Percentiles rank a stretch among this genome's conserved stretches.
These are phyloP conservation scores for Penicillium sp. DNA, from an alignment of 2,329 filamentous ascomycete species.

Conservation along the genomic window DNA sequence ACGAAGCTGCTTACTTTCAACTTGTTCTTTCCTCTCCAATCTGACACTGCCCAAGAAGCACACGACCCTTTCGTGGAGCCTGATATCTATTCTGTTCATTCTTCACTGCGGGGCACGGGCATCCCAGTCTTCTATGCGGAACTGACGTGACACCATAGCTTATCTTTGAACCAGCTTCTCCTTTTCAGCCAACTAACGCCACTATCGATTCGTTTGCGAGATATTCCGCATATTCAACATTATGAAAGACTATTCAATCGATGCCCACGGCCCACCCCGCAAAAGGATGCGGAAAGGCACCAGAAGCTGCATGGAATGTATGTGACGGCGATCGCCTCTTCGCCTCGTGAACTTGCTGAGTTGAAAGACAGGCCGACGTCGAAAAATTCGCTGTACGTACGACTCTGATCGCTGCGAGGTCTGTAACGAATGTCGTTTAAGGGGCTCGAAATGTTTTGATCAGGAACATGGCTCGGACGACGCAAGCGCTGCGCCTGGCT, in stretches of 20 bases:
- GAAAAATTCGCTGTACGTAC: slow-evolving; percentile 47
- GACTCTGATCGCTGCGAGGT: slow-evolving; percentile 30
- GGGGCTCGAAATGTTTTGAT: slow-evolving; percentile 41
- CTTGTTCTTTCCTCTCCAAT: background rate
- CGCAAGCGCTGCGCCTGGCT: background rate
- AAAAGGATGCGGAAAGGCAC: slow-evolving; percentile 48
- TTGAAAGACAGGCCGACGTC: slow-evolving; percentile 33
- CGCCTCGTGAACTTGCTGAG: background rate
- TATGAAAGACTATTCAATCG: slow-evolving; percentile 22
- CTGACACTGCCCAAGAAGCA: background rate
- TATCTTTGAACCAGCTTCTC: background rate
- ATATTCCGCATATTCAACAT: background rate
- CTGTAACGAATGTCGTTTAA: slow-evolving; percentile 44
- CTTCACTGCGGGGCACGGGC: background rate
- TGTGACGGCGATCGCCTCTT: slow-evolving; percentile 1
- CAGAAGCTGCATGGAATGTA: slow-evolving; percentile 45
- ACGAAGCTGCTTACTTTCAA: background rate
- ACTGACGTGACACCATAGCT: background rate
- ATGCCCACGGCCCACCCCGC: slow-evolving; percentile 35
- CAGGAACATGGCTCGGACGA: slow-evolving; percentile 33
- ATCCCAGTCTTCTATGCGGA: background rate
- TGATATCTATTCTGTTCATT: background rate
- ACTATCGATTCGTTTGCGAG: background rate
- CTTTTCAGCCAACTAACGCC: background rate
- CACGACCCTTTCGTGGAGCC: background rate